Evolutionary conservation across 306 rosid species (phyloP), one percentile per base, ranked within the genome.

Genomic region (Hippophae gyantsensis): DNA sequence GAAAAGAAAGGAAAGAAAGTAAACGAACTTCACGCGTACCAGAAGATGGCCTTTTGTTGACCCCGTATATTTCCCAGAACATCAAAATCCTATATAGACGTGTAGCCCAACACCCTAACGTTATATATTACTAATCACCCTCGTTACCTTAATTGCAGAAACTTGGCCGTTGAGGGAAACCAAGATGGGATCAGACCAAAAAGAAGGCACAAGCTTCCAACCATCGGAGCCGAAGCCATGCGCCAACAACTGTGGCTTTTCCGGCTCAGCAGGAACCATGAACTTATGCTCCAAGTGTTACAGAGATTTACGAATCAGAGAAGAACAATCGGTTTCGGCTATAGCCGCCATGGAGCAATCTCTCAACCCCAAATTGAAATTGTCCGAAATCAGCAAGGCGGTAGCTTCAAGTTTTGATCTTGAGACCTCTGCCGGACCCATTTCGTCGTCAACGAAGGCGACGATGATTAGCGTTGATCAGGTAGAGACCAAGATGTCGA

Each of bases 181-280:
- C 9, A 14, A 9, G 42, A 84, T 84, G 90, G 61, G 77, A 65
- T 81, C 84, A 10, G 80, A 80, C 7, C 78, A 80, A 67, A 73
- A 73, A 63, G 76, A 80, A 10, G 63, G 60, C 5, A 69, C 74
- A 2, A 82, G 89, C 78, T 75, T 67, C 61, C 74, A 69, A 44
- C 76, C 75, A 7, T 55, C 82, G 6, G 86, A 84, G 81, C 77
- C 75, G 5, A 78, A 78, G 68, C 82, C 62, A 2, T 84, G 90
- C 63, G 84, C 72, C 65, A 84, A 81, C 75, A 81, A 81, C 60
- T 84, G 90, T 56, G 86, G 90, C 25, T 84, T 84, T 76, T 84
- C 73, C 42, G 90, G 90, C 41, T 56, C 66, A 4, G 73, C 81
- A 0, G 74, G 68, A 2, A 78, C 81, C 7, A 63, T 48, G 73